Conservation (phyloP, 495 filamentous ascomycete genomes). For the Aspergillus steynii region DNA sequence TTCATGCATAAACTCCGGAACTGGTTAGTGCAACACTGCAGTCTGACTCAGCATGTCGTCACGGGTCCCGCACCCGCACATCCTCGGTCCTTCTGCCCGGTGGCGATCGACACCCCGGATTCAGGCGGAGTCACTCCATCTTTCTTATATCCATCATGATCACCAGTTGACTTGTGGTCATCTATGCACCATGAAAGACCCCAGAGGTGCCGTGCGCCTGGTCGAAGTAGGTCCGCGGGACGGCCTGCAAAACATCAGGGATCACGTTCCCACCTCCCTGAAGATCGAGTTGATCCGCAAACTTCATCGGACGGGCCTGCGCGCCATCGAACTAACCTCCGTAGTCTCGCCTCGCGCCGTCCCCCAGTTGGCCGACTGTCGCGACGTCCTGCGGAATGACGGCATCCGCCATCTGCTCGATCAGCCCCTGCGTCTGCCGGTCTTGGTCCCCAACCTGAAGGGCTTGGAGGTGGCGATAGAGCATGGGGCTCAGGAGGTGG, state of each 20-base stretch:
- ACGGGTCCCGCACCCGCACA: not conserved
- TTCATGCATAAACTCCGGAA: no score
- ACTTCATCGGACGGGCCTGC: slow-evolving; percentile 30
- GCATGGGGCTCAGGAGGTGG: slow-evolving; percentile 36
- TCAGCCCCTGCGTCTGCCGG: slow-evolving; percentile 27
- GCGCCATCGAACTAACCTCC: slow-evolving; percentile 44
- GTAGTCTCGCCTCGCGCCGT: slow-evolving; percentile 44
- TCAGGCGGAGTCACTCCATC: not conserved
- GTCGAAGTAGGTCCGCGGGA: slow-evolving; percentile 52
- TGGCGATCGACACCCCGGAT: not conserved
- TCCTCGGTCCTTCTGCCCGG: not conserved
- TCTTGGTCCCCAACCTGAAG: slow-evolving; percentile 45
- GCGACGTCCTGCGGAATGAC: slow-evolving; percentile 26
- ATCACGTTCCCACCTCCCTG: slow-evolving; percentile 32
- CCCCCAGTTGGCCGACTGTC: slow-evolving; percentile 45
- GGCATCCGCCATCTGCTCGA: slow-evolving; percentile 11
- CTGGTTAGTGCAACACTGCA: no score
- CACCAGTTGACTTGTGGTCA: not conserved
- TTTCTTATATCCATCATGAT: no score
- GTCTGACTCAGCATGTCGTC: not conserved
- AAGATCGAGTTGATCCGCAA: slow-evolving; percentile 44
- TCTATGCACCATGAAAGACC: slow-evolving; percentile 8
- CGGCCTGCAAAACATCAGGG: slow-evolving; percentile 44
- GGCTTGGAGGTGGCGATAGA: slow-evolving; percentile 37
- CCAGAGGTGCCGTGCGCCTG: slow-evolving; percentile 30